Conservation (phyloP, 169 alveolate species). For the Plasmodium knowlesi region DNA sequence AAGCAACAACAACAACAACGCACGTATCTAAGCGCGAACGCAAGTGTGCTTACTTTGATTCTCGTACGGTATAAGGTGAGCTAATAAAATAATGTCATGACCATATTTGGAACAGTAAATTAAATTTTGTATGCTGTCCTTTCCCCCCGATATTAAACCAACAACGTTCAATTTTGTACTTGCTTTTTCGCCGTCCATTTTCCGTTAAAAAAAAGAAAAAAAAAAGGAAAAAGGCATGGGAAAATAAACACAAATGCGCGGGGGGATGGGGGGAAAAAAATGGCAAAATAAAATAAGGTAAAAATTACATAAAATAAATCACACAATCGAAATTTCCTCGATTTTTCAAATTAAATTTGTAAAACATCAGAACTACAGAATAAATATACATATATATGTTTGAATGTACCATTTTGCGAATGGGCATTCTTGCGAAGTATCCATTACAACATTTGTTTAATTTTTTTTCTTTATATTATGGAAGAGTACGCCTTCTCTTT, state of each 20-base stretch:
- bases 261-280: background rate
- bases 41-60: constrained; percentile 26
- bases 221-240: background rate
- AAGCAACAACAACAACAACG: background rate
- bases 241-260: background rate
- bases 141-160: constrained; percentile 91
- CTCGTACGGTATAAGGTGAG: constrained; percentile 71
- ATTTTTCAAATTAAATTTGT: background rate
- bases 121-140: constrained; percentile 86
- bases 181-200: background rate
- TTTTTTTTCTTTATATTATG: background rate
- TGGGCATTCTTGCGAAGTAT: background rate
- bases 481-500: background rate
- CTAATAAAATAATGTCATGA: constrained; percentile 55
- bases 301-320: background rate
- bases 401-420: background rate
- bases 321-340: background rate
- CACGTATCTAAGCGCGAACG: background rate
- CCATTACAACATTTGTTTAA: background rate
- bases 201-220: background rate
- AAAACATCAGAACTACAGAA: background rate
- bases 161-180: constrained; percentile 81
- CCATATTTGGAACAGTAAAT: constrained; percentile 78
- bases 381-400: background rate
- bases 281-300: background rate